phyloP scores from a whole-genome alignment of 805 yeast genomes.

The Clavispora phyllophila region DNA sequence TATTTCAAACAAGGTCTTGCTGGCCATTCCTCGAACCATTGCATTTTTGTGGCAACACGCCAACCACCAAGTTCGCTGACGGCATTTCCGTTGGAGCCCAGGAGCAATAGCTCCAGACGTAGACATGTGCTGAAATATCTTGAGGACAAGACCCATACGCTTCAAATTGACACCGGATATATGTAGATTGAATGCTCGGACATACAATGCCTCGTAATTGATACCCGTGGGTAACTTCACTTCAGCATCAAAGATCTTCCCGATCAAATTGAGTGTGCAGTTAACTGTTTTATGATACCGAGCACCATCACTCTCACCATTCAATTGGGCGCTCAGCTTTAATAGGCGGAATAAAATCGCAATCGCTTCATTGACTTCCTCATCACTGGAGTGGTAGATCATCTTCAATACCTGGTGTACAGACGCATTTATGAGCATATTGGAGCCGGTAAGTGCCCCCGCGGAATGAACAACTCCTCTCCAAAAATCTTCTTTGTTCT shows the following conservation, averaged over 20 bases:
- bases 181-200: constrained; percentile 52
- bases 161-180: constrained; percentile 40
- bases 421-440: constrained; percentile 38
- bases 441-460: constrained; percentile 53
- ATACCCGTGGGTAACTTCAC: constrained; percentile 25
- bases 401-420: constrained; percentile 22
- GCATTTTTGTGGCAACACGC: constrained; percentile 27
- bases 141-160: constrained; percentile 36
- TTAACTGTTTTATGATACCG: constrained; percentile 17
- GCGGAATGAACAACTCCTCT: constrained; percentile 48
- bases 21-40: constrained; percentile 31
- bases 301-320: neutral
- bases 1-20: constrained; percentile 39
- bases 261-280: constrained; percentile 25
- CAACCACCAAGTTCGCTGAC: constrained; percentile 20
- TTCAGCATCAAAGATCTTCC: constrained; percentile 38
- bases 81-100: constrained; percentile 10
- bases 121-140: constrained; percentile 40
- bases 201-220: constrained; percentile 32
- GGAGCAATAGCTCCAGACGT: neutral
- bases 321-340: neutral
- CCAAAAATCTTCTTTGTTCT: constrained; percentile 40
- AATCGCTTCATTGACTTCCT: neutral
- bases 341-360: neutral
- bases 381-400: neutral